Conservation (phyloP, 1,284 basidiomycete genomes). For the Boletellus sp. region DNA sequence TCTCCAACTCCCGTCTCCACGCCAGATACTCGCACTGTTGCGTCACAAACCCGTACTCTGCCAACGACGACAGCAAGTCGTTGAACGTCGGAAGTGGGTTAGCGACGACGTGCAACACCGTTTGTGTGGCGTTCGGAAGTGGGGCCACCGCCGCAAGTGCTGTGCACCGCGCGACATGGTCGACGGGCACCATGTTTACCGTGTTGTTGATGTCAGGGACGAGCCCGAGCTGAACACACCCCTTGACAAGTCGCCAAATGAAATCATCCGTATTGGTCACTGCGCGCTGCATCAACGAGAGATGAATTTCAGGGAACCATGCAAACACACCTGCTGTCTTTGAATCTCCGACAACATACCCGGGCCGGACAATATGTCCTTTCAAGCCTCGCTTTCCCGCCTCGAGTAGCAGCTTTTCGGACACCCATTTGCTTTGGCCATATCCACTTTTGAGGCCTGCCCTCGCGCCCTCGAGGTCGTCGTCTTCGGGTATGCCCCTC, state of each 20-base stretch:
- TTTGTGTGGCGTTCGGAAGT: slow-evolving; percentile 47
- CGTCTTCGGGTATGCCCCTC: slow-evolving; percentile 80
- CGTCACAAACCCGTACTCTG: slow-evolving; percentile 80
- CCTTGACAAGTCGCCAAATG: slow-evolving; percentile 97
- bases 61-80: slow-evolving; percentile 74
- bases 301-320: background rate
- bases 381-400: slow-evolving; percentile 83
- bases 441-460: slow-evolving; percentile 85
- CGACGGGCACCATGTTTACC: slow-evolving; percentile 97
- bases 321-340: slow-evolving; percentile 66
- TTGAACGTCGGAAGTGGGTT: slow-evolving; percentile 90
- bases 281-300: slow-evolving; percentile 22
- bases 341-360: slow-evolving; percentile 96
- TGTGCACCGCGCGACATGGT: slow-evolving; percentile 88
- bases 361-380: slow-evolving; percentile 90
- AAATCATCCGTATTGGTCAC: slow-evolving; percentile 99
- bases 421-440: slow-evolving; percentile 98
- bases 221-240: slow-evolving; percentile 92
- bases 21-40: slow-evolving; percentile 83
- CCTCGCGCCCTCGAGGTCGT: slow-evolving; percentile 88
- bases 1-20: slow-evolving; percentile 91
- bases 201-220: slow-evolving; percentile 98
- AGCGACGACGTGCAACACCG: slow-evolving; percentile 88
- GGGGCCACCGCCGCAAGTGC: slow-evolving; percentile 67
- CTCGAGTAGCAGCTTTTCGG: slow-evolving; percentile 91